Base-by-base conservation (phyloP, 2,329 filamentous ascomycete genomes). In the Ambrosiella beaveri region DNA sequence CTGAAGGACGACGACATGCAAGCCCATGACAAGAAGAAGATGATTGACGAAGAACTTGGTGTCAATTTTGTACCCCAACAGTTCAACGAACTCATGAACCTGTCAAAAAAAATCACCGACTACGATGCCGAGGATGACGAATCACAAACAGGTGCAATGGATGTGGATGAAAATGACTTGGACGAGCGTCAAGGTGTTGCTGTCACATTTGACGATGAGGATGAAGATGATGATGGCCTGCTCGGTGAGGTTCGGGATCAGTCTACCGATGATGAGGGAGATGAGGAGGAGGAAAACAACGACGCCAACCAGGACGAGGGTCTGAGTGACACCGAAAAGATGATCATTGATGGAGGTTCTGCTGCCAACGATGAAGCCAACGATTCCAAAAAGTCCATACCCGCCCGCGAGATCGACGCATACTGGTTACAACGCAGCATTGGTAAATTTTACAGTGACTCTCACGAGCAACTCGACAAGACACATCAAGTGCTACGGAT, bases 21-120 rank as follows among this genome's bases (percentile, higher is more conserved):
- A 70, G 93, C 98, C 68, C 87, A 95, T 61, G 93, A 98, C 69
- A 96, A 94, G 75, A 98, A 98, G 75, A 95, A 90, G 71, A 89
- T 96, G 68, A 82, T 97, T 49, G 93, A 98, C 65, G 93, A 97
- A 63, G 82, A 97, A 61, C 71, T 98, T 47, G 93, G 91, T n/a
- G 79, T 79, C 40, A 82, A 82, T 0, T 80, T 96, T 74, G 84
- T 78, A 54, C 80, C 88, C 1, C 95, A 96, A 68, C 85, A 95
- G 68, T 98, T 97, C 74, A 97, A 97, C 67, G 91, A 97, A 72
- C 73, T 98, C 63, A 84, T 97, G 58, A 98, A 96, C 67, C 74
- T 98, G 49, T 88, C 90, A 63, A 98, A 98, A 75, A 98, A 98
- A 73, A 95, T 98, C 62, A 98, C 93, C 54, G 93, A 98, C 69